A percentile compares a stretch with the other conserved stretches of the same genome.
These are phyloP conservation scores for Acer yangbiense DNA, from an alignment of 345 rosid species.

Conservation along the genomic window DNA sequence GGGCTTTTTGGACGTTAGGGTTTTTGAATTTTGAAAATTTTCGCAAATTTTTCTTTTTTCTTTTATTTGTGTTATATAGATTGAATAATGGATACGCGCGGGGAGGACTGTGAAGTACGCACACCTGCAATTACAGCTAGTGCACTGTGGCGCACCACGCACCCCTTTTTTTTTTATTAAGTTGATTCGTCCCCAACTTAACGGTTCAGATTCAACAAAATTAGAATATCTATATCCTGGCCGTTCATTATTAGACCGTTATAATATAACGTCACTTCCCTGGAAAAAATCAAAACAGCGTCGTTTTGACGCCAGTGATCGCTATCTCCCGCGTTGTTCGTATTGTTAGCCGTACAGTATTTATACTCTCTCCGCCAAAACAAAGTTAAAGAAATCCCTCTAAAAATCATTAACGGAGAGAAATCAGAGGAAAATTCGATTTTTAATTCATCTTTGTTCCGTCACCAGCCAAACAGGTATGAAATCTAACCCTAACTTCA, in stretches of 20 bases:
- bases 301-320: background rate
- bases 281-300: background rate
- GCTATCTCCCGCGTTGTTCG: background rate
- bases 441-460: conserved; percentile 11
- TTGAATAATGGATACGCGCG: conserved; percentile 14
- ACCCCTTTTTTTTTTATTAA: background rate
- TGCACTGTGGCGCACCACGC: background rate
- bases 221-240: background rate
- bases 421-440: background rate
- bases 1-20: conserved; percentile 25
- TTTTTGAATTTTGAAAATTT: conserved; percentile 27
- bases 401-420: background rate
- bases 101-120: conserved; percentile 4
- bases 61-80: background rate
- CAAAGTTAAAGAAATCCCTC: background rate
- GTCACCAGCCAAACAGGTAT: conserved; percentile 18
- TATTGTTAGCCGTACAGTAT: background rate
- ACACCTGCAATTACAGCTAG: background rate
- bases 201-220: background rate
- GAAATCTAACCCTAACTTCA: background rate
- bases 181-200: too few species aligned
- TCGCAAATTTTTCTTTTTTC: background rate
- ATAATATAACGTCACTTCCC: background rate
- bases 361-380: conserved; percentile 12
- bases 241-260: background rate